phyloP scores from a whole-genome alignment of 164 flowering plant species.

The Liquidambar formosana region DNA sequence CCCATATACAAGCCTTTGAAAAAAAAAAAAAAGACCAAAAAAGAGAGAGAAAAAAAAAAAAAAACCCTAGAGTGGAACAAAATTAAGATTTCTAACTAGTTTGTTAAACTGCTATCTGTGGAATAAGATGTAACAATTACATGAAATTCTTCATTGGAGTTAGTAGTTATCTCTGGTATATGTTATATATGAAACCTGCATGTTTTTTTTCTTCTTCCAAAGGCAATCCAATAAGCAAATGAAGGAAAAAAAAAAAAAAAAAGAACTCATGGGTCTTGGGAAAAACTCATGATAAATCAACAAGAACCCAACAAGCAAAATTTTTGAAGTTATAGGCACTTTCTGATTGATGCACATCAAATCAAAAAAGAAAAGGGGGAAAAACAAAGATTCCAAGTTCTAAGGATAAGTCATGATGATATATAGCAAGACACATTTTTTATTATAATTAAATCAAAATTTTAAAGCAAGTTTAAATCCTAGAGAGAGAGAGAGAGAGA shows the following conservation, averaged over 20 bases:
- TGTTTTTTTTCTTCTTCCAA: no score
- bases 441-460: background rate
- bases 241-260: background rate
- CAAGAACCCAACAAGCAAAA: background rate
- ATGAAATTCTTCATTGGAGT: no score
- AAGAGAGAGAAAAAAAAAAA: no score
- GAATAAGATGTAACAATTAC: no score
- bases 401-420: slow-evolving; percentile 12
- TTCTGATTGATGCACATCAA: slow-evolving; percentile 27
- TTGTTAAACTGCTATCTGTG: no score
- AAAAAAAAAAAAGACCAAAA: no score
- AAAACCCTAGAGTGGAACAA: background rate
- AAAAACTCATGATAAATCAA: background rate
- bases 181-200: no score
- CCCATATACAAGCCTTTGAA: no score
- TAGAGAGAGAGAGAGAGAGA: slow-evolving; percentile 14
- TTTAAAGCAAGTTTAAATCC: background rate
- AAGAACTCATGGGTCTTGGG: background rate
- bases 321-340: slow-evolving; percentile 1
- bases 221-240: background rate
- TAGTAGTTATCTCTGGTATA: no score
- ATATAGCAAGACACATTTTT: background rate
- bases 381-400: slow-evolving; percentile 4
- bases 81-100: background rate
- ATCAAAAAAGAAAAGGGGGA: slow-evolving; percentile 19